phyloP scores from a whole-genome alignment of 805 yeast genomes.

The Suhomyces xylopsoci region DNA sequence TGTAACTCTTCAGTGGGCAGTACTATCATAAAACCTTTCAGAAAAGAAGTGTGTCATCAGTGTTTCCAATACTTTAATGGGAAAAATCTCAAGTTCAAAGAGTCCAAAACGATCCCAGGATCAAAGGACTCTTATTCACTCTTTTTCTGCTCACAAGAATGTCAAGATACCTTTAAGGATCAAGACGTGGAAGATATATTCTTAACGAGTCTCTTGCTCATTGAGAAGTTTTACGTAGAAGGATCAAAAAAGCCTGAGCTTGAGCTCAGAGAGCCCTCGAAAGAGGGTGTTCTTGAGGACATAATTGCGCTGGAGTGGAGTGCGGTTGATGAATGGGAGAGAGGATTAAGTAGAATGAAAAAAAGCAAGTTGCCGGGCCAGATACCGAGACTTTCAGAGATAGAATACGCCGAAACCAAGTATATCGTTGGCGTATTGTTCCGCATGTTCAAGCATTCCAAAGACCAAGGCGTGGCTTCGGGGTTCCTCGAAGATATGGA shows the following conservation, averaged over 20 bases:
- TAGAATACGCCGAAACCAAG: conserved; percentile 51
- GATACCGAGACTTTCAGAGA: conserved; percentile 46
- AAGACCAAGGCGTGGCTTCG: background rate
- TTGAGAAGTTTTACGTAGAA: conserved; percentile 28
- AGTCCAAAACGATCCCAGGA: conserved; percentile 15
- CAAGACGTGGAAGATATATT: conserved; percentile 37
- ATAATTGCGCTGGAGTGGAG: conserved; percentile 35
- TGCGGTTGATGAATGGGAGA: conserved; percentile 36
- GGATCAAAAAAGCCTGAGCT: conserved; percentile 23
- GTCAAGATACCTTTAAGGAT: conserved; percentile 34
- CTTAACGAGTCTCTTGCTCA: conserved; percentile 30
- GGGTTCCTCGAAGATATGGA: background rate
- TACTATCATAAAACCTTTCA: conserved; percentile 49
- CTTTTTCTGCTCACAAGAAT: conserved; percentile 53
- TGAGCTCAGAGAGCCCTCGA: conserved; percentile 18
- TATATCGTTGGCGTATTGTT: conserved; percentile 42
- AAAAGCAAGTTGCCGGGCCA: conserved; percentile 31
- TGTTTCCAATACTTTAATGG: conserved; percentile 54
- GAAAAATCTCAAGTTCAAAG: conserved; percentile 40
- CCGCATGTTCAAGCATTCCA: conserved; percentile 20
- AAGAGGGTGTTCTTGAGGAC: conserved; percentile 9
- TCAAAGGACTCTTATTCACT: conserved; percentile 29
- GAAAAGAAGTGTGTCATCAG: conserved; percentile 58
- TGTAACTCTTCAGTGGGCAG: conserved; percentile 46
- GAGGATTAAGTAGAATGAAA: conserved; percentile 27